Evolutionary conservation across 2,329 filamentous ascomycete genomes (phyloP).

Genomic region (Aspergillus sergii): DNA sequence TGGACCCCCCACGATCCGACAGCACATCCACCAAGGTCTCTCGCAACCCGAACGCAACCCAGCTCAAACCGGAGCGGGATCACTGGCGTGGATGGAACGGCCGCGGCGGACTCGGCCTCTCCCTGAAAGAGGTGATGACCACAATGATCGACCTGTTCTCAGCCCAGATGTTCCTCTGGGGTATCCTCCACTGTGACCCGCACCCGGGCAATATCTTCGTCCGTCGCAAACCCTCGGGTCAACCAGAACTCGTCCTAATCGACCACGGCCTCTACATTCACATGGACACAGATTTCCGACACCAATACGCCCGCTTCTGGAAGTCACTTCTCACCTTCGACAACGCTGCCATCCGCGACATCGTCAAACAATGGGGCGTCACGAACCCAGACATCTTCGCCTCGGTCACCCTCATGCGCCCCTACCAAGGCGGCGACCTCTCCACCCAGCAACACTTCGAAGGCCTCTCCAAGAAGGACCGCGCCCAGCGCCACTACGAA

Average conservation of each 20-base stretch:
- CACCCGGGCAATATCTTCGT: constrained; percentile 98
- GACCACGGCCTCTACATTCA: constrained; percentile 96
- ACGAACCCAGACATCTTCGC: constrained; percentile 89
- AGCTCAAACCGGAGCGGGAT: constrained; percentile 77
- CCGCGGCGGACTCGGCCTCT: constrained; percentile 80
- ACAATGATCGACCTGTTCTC: constrained; percentile 96
- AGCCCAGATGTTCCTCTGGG: constrained; percentile 98
- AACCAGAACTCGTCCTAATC: constrained; percentile 88
- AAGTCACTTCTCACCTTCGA: constrained; percentile 92
- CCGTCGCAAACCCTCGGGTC: constrained; percentile 77
- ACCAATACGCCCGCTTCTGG: constrained; percentile 89
- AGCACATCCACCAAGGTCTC: constrained; percentile 49
- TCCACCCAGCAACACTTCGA: constrained; percentile 62
- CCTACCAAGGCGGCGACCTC: constrained; percentile 82
- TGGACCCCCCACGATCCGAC: constrained; percentile 59
- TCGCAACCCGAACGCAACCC: constrained; percentile 41
- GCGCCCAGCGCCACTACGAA: constrained; percentile 67
- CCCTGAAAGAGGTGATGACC: constrained; percentile 85
- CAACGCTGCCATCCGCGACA: constrained; percentile 72
- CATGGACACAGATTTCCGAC: constrained; percentile 80
- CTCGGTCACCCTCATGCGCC: constrained; percentile 82
- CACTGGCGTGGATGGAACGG: constrained; percentile 74
- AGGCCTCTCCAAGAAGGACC: constrained; percentile 56
- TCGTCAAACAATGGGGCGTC: constrained; percentile 83
- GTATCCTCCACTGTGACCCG: constrained; percentile 91